Percentiles rank a stretch among this genome's conserved stretches.
Evolutionary conservation across 1,284 basidiomycete species (phyloP).

Genomic region (Ganoderma sp.): DNA sequence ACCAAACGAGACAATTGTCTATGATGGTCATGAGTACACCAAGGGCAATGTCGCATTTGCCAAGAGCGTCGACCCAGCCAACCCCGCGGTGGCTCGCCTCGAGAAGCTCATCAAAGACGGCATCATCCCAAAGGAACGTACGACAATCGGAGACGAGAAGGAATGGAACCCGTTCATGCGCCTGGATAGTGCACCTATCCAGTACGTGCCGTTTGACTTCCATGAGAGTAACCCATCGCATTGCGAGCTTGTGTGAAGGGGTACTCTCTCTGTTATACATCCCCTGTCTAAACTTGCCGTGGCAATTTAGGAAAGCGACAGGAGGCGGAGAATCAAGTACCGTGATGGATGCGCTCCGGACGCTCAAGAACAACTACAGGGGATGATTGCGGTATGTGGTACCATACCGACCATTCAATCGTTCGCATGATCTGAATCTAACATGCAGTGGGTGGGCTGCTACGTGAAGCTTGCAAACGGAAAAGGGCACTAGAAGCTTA

Average conservation of each 20-base stretch:
- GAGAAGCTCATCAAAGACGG: conserved; percentile 57
- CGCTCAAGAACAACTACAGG: conserved; percentile 84
- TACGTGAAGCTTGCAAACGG: not conserved
- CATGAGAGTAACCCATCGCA: not conserved
- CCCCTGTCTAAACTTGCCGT: conserved; percentile 13
- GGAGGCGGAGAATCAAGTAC: conserved; percentile 54
- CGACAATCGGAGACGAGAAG: conserved; percentile 86
- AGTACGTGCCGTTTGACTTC: conserved; percentile 48
- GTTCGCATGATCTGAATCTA: conserved; percentile 10
- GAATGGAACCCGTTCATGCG: conserved; percentile 88
- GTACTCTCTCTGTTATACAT: not conserved
- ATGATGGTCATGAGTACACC: conserved; percentile 95
- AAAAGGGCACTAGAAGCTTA: conserved; percentile 5
- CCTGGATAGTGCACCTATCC: conserved; percentile 59
- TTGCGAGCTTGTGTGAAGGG: not conserved
- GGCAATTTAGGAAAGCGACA: conserved; percentile 50
- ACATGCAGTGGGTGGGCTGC: conserved; percentile 14
- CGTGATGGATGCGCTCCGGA: conserved; percentile 78
- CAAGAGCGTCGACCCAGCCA: conserved; percentile 68
- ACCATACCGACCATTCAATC: not conserved
- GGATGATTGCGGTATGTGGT: conserved; percentile 46
- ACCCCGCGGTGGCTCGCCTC: conserved; percentile 62
- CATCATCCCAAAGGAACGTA: conserved; percentile 72
- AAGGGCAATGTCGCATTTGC: conserved; percentile 69
- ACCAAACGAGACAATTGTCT: conserved; percentile 83